These are phyloP conservation scores for Pythium aphanidermatum DNA, from an alignment of 352 stramenopile species.

Conservation along the genomic window DNA sequence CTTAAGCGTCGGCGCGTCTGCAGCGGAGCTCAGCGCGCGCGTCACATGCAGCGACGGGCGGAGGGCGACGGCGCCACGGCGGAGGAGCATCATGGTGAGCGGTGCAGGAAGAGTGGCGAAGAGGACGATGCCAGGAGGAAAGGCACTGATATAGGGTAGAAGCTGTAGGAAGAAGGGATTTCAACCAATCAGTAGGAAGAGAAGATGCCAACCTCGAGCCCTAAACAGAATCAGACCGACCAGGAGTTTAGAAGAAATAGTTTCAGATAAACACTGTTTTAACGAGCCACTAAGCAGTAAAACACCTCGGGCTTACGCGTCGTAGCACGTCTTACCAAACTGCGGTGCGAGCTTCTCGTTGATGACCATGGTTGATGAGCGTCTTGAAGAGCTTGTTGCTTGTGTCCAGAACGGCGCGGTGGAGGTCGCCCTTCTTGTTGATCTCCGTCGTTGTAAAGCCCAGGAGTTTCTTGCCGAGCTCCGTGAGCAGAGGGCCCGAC, in stretches of 20 bases:
- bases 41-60: constrained; percentile 1
- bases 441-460: constrained; percentile 39
- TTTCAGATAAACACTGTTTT: too few relatives aligned
- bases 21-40: constrained; percentile 2
- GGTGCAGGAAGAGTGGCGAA: too few relatives aligned
- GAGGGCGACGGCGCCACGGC: neutral
- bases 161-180: too few relatives aligned
- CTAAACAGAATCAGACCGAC: too few relatives aligned
- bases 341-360: constrained; percentile 24
- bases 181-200: too few relatives aligned
- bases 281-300: too few relatives aligned
- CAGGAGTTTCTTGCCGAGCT: constrained; percentile 41
- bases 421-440: constrained; percentile 64
- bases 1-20: constrained; percentile 35
- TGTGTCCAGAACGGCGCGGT: constrained; percentile 37
- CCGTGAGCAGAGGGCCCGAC: constrained; percentile 31
- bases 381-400: constrained; percentile 35
- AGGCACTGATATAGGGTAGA: too few relatives aligned
- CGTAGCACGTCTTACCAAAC: constrained; percentile 47
- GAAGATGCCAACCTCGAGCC: too few relatives aligned
- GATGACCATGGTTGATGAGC: constrained; percentile 47
- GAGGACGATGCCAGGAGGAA: too few relatives aligned
- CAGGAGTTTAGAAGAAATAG: too few relatives aligned
- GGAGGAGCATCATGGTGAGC: neutral
- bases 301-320: constrained; percentile 12